Percentiles rank a stretch among this genome's conserved stretches.
phyloP scores from a whole-genome alignment of 192 early-diverging fungal genomes.

The Coemansia sp. region DNA sequence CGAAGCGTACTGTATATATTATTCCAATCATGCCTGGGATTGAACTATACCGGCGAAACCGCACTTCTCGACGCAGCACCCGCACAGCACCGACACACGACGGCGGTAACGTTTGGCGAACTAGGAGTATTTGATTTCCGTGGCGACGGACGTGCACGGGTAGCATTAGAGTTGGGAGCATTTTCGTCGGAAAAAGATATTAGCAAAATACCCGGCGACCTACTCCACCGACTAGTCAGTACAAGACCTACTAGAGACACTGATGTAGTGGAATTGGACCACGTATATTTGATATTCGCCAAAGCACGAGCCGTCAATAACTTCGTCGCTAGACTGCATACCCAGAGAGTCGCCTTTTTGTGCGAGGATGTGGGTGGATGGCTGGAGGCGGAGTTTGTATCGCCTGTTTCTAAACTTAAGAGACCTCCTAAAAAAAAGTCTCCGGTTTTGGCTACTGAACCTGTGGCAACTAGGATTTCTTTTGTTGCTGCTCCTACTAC shows the following conservation, averaged over 20 bases:
- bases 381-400: conserved; percentile 48
- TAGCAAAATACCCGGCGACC: neutral
- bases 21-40: neutral
- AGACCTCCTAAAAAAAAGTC: conserved; percentile 14
- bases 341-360: conserved; percentile 19
- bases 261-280: conserved; percentile 40
- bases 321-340: conserved; percentile 46
- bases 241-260: conserved; percentile 30
- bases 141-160: conserved; percentile 47
- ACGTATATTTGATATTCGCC: conserved; percentile 53
- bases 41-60: conserved; percentile 52
- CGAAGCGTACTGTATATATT: neutral
- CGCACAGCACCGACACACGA: conserved; percentile 30
- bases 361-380: conserved; percentile 44
- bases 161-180: conserved; percentile 42
- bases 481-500: neutral
- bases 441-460: neutral
- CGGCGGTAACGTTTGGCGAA: conserved; percentile 47
- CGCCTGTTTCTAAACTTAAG: conserved; percentile 30
- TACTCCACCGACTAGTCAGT: neutral
- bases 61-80: conserved; percentile 50
- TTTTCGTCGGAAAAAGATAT: conserved; percentile 49
- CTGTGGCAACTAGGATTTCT: neutral
- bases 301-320: conserved; percentile 45
- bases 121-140: conserved; percentile 52